Evolutionary conservation across 2,329 filamentous ascomycete species (phyloP), one percentile per base, ranked within the genome.

Genomic region (Penicillium sp.): DNA sequence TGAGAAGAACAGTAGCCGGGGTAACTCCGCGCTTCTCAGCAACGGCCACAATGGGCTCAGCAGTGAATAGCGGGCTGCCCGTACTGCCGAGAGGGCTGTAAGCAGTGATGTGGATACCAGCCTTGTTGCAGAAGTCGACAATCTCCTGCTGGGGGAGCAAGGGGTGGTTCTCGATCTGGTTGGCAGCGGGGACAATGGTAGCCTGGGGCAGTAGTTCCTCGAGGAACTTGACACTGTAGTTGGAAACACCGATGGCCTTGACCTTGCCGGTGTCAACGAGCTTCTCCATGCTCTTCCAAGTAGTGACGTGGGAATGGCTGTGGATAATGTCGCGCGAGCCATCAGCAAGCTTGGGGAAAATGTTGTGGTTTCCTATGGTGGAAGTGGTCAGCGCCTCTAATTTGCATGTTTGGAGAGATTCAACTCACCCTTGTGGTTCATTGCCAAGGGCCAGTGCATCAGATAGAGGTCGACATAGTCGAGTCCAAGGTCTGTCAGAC

Each of bases 401-500:
- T 29, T 2, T 27, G 43, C 29, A 23, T 42, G 33, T 43, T 36
- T 5, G 25, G 27, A 27, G 47, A 29, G 44, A 35, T 5, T 7
- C 0, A 31, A 43, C 70, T 59, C 70, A 83, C 88, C 89, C 35
- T 89, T 83, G 8, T 89, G 88, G 77, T 93, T 93, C 85, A 93
- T 87, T 49, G 72, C 86, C 45, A 91, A 79, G 6, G 90, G 89
- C 90, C 90, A 94, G 78, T 96, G 91, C 79, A 96, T 84, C 38
- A 96, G 81, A 72, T 85, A 91, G 57, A 96, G 79, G 72, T 96
- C 91, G 6, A 96, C 83, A 72, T 96, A 93, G 63, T 91, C 88
- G 48, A 94, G 79, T 1, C 90, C 89, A 36, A 96, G 78, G 59
- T 83, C 82, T 76, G 87, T 84, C 72, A 94, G 79, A 68, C 87